Base-by-base conservation (phyloP, 768 basidiomycete species). In the Naematelia aurantialba region DNA sequence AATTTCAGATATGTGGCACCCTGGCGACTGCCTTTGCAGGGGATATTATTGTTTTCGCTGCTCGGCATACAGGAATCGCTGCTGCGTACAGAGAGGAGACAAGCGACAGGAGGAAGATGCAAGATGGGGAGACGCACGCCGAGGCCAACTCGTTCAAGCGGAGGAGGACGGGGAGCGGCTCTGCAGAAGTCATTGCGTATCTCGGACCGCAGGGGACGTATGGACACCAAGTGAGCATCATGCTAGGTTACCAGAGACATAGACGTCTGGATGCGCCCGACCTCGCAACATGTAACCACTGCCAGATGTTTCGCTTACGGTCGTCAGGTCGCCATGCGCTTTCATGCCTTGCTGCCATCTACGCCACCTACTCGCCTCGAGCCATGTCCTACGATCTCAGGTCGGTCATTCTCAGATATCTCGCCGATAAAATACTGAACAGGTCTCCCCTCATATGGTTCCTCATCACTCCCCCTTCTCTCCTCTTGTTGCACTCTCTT, bases 141-240 rank as follows among this genome's bases (percentile, higher is more conserved):
- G 34, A 39, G 17, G 8, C 34, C 8, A 39, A 17, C 34, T 39
- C 34, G 34, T 17, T 8, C 17, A 17, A 8, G 34, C 8, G 34
- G 17, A 8, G 34, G 34, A 39, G 34, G 17, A 17, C 17, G 34
- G 34, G 17, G 34, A 39, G 34, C 17, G 34, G 34, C 17, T 22
- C 17, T 8, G n/a, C 19, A 10, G 14, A 31, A 19, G 11, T 29
- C 27, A 12, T 70, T 34, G 71, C 69, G 14, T 74, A 70, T 44
- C 63, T 74, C 3, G 73, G 73, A 44, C 73, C 73, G 24, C 42
- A 34, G 8, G 68, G 69, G 10, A 72, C 73, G 19, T 74, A 74
- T 48, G 69, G 73, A 12, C 65, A 72, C 48, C 68, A 69, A 60
- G 72, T 70, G 19, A 57, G 63, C n/a, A n/a, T 58, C 8, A 24